These are phyloP conservation scores for Cladophialophora bantiana DNA, from an alignment of 2,329 filamentous ascomycete species.

Conservation along the genomic window DNA sequence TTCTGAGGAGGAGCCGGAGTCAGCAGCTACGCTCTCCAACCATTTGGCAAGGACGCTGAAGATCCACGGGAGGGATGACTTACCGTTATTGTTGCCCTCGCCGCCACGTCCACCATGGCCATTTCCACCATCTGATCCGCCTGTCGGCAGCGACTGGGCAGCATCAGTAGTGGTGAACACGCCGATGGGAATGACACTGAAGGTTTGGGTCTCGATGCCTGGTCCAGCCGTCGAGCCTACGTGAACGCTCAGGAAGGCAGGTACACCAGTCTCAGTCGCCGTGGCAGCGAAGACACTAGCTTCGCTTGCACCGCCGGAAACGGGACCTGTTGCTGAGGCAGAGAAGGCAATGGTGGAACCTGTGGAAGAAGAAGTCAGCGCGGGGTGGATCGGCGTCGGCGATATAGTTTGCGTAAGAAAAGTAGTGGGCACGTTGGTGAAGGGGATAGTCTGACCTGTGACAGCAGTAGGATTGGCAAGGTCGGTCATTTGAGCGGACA, in stretches of 20 bases:
- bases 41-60: conserved; percentile 2
- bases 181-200: conserved; percentile 32
- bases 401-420: conserved; percentile 5
- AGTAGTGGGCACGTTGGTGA: conserved; percentile 15
- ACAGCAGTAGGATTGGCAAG: conserved; percentile 43
- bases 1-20: conserved; percentile 7
- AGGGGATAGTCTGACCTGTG: conserved; percentile 35
- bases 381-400: not conserved
- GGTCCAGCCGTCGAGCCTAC: conserved; percentile 32
- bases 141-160: conserved; percentile 18
- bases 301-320: conserved; percentile 34
- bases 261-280: conserved; percentile 23
- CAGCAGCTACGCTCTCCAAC: conserved; percentile 1
- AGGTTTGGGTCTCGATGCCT: conserved; percentile 36
- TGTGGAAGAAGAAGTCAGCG: conserved; percentile 21
- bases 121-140: not conserved
- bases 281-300: conserved; percentile 35
- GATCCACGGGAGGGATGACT: not conserved
- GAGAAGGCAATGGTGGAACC: conserved; percentile 35
- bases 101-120: conserved; percentile 9
- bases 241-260: conserved; percentile 34
- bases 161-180: conserved; percentile 16
- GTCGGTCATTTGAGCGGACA: conserved; percentile 49
- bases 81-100: conserved; percentile 10
- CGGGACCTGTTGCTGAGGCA: conserved; percentile 34